Evolutionary conservation across 306 rosid species (phyloP).

Genomic region (Psophocarpus tetragonolobus): DNA sequence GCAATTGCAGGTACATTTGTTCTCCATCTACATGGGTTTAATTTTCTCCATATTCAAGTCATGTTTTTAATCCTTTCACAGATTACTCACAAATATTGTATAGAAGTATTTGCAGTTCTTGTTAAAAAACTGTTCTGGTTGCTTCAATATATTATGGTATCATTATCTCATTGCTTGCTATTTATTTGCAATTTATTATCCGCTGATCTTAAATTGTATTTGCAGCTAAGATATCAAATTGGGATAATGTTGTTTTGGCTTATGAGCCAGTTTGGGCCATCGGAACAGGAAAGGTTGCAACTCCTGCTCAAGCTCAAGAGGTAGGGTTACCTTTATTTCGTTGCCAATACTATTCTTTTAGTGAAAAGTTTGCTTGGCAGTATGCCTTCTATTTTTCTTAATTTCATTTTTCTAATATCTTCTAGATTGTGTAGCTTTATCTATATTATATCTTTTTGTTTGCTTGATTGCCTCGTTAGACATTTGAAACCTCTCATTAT

Average conservation of each 20-base stretch:
- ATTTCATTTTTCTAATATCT: not conserved
- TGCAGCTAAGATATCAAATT: conserved; percentile 52
- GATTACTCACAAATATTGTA: not conserved
- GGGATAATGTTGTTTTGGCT: conserved; percentile 79
- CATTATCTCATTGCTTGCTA: not conserved
- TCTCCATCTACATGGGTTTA: not conserved
- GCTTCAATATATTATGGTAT: not conserved
- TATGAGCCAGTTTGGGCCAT: conserved; percentile 96
- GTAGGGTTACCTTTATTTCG: conserved; percentile 43
- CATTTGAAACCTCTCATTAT: not conserved
- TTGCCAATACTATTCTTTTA: not conserved
- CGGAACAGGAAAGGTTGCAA: conserved; percentile 90
- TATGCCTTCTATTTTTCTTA: no score
- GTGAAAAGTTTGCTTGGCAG: not conserved
- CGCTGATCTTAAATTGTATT: conserved; percentile 1
- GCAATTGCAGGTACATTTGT: conserved; percentile 71
- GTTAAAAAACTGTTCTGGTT: not conserved
- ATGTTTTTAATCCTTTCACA: not conserved
- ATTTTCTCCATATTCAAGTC: not conserved
- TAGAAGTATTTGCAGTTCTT: not conserved
- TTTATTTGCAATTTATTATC: not conserved
- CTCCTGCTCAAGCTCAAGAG: conserved; percentile 93
- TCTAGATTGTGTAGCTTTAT: not conserved
- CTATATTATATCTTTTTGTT: not conserved
- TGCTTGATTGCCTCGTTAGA: not conserved